Evolutionary conservation across 805 yeast species (phyloP).

Genomic region (Phaffomyces opuntiae): DNA sequence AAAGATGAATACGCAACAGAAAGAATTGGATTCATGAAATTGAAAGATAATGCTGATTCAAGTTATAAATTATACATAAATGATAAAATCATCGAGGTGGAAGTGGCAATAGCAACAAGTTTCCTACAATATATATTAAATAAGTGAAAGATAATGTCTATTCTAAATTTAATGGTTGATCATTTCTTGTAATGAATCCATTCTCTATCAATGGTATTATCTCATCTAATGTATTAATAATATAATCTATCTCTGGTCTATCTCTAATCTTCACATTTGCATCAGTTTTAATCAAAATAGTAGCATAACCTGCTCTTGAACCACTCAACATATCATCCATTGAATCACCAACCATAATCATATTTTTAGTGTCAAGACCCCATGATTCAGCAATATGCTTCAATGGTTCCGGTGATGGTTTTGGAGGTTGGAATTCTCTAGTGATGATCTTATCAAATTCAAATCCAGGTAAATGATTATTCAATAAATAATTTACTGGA

Average conservation of each 20-base stretch:
- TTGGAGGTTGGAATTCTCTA: slow-evolving; percentile 59
- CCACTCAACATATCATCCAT: slow-evolving; percentile 65
- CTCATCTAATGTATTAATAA: slow-evolving; percentile 27
- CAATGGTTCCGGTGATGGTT: slow-evolving; percentile 61
- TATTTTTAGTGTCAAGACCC: slow-evolving; percentile 36
- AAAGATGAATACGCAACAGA: slow-evolving; percentile 7
- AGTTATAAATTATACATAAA: slow-evolving; percentile 7
- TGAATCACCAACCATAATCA: slow-evolving; percentile 72
- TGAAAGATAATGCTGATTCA: not conserved
- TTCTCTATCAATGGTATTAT: slow-evolving; percentile 28
- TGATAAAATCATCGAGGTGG: slow-evolving; percentile 9
- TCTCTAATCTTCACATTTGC: slow-evolving; percentile 40
- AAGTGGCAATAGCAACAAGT: slow-evolving; percentile 9
- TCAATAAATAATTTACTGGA: slow-evolving; percentile 49
- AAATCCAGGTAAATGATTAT: slow-evolving; percentile 34
- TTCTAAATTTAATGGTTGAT: not conserved
- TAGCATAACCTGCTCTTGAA: slow-evolving; percentile 50
- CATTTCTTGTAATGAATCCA: slow-evolving; percentile 25
- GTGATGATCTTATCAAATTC: slow-evolving; percentile 50
- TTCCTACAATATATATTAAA: slow-evolving; percentile 10
- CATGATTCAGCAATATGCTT: slow-evolving; percentile 46
- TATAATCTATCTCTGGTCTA: slow-evolving; percentile 23
- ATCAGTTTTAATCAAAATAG: slow-evolving; percentile 46
- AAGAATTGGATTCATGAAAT: slow-evolving; percentile 10
- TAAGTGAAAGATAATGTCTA: not conserved